Base-by-base conservation (phyloP, 192 early-diverging fungal genomes). In the Entophlyctis helioformis region DNA sequence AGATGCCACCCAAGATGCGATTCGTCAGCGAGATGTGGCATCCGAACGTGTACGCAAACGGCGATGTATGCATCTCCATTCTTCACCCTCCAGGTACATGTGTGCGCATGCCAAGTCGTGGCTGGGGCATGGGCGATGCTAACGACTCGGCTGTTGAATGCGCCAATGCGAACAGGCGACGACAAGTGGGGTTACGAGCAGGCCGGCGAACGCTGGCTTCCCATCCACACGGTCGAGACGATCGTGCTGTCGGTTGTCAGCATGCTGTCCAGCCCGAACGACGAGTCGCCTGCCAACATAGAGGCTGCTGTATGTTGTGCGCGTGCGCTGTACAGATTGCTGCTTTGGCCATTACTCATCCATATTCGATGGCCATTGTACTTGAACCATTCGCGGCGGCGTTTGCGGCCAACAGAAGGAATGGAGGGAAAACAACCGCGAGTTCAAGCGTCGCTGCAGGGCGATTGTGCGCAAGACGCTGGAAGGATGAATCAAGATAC, bases 31-130 rank as follows among this genome's bases (percentile, higher is more conserved):
- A 89, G n/a, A 80, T 98, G 57, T 93, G 84, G 76, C 94, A 98
- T 54, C 94, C 94, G 26, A 98, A 63, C 47, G 82, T 95, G 4
- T 92, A 94, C 59, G 65, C 71, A 10, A 72, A 89, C 60, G 95
- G 95, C 13, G 74, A 78, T 21, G 90, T 98, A 15, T 96, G 91
- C 61, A 96, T 98, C 41, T 89, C 87, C n/a, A 98, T 98, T 55
- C 63, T 98, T 56, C 85, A 87, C 69, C 61, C 73, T 31, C 53
- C 63, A 34, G 55, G 56, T 37, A 41, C 6, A 11, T 31, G 29
- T 31, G 4, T 11, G 29, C 29, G 16, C 36, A 18, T 5, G 7
- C 4, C 38, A 39, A n/a, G 21, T 9, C 7, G 18, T 4, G 7
- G 16, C 5, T n/a, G 4, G 38, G 4, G 4, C 6, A 9, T 3